phyloP scores from a whole-genome alignment of 495 filamentous ascomycete species.

The Hypomontagnella monticulosa region DNA sequence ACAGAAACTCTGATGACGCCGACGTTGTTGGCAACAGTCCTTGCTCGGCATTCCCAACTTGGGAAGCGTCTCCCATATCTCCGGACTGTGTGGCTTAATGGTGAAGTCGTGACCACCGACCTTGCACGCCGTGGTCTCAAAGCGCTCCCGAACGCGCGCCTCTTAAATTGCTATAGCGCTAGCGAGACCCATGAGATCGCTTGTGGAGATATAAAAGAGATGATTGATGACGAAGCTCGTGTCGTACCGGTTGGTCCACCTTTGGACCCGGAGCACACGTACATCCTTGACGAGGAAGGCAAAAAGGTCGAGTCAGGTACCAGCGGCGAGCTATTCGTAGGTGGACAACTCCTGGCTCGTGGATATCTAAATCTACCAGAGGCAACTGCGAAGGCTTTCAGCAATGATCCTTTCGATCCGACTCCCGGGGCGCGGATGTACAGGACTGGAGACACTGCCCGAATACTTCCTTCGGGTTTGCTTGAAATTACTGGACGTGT shows the following conservation, averaged over 20 bases:
- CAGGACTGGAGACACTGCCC: slow-evolving; percentile 75
- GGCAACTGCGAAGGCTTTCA: slow-evolving; percentile 71
- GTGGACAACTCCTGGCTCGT: slow-evolving; percentile 71
- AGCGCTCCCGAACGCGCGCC: slow-evolving; percentile 67
- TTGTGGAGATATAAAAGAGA: slow-evolving; percentile 72
- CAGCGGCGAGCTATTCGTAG: slow-evolving; percentile 73
- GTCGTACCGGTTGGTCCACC: slow-evolving; percentile 71
- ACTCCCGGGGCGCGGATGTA: slow-evolving; percentile 65
- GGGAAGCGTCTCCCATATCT: slow-evolving; percentile 65
- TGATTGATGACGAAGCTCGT: slow-evolving; percentile 57
- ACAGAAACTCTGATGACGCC: slow-evolving; percentile 82
- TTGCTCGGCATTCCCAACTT: slow-evolving; percentile 68
- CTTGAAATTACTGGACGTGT: slow-evolving; percentile 79
- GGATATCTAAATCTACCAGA: slow-evolving; percentile 79
- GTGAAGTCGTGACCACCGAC: slow-evolving; percentile 76
- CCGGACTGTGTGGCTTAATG: slow-evolving; percentile 73
- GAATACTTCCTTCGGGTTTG: slow-evolving; percentile 67
- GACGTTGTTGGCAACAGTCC: slow-evolving; percentile 70
- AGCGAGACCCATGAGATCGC: slow-evolving; percentile 79
- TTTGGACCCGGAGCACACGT: slow-evolving; percentile 65
- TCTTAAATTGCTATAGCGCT: slow-evolving; percentile 77
- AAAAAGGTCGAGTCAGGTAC: slow-evolving; percentile 55
- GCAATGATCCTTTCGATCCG: slow-evolving; percentile 56
- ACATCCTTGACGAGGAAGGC: slow-evolving; percentile 67
- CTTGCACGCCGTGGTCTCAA: slow-evolving; percentile 68